Evolutionary conservation across 257 asterid species (phyloP).

Genomic region (Rhazya stricta): DNA sequence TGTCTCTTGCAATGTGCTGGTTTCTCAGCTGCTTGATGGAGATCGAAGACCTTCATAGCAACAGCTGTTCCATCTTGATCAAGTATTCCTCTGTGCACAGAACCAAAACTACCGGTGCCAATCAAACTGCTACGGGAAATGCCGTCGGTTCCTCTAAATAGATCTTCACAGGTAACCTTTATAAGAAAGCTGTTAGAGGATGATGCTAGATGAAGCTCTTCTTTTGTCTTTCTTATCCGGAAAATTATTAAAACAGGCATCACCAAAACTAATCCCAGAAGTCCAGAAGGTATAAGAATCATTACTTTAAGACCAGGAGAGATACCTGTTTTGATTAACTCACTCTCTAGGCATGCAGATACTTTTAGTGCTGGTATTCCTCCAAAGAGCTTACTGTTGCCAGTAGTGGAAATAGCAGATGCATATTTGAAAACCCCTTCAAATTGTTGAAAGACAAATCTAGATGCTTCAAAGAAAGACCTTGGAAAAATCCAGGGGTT

Average conservation of each 20-base stretch:
- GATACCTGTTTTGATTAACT: conserved; percentile 3
- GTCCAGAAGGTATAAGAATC: conserved; percentile 21
- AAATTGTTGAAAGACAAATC: conserved; percentile 25
- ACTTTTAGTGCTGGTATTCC: conserved; percentile 20
- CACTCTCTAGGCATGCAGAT: conserved; percentile 21
- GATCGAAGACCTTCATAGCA: conserved; percentile 34
- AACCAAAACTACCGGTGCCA: conserved; percentile 27
- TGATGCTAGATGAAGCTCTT: background rate
- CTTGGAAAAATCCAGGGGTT: conserved; percentile 21
- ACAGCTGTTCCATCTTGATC: conserved; percentile 10
- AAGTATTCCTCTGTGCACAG: conserved; percentile 26
- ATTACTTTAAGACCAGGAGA: conserved; percentile 13
- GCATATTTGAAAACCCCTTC: conserved; percentile 24
- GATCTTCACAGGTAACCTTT: conserved; percentile 21
- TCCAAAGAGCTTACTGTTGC: conserved; percentile 25
- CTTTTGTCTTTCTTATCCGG: conserved; percentile 4
- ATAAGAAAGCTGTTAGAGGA: background rate
- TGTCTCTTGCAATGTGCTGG: too few relatives aligned
- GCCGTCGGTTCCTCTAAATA: conserved; percentile 22
- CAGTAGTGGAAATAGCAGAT: conserved; percentile 20
- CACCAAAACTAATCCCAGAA: conserved; percentile 18
- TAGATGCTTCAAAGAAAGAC: conserved; percentile 7
- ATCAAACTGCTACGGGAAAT: conserved; percentile 23
- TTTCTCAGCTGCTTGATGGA: background rate
- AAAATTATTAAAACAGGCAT: conserved; percentile 10